These are phyloP conservation scores for Xylaria sp. DNA, from an alignment of 2,329 filamentous ascomycete genomes.

Conservation along the genomic window DNA sequence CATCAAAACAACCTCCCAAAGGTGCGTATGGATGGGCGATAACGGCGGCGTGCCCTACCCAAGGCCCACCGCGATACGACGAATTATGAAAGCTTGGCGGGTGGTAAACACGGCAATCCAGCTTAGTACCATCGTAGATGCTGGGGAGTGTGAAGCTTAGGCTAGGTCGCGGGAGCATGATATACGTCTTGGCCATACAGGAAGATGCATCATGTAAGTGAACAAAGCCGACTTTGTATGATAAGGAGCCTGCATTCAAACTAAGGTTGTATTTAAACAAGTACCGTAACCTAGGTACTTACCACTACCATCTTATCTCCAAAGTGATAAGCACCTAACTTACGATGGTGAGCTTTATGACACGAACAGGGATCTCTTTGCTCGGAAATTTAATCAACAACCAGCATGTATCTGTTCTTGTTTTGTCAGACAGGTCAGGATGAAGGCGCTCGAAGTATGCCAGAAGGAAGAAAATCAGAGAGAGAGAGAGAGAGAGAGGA, in stretches of 20 bases:
- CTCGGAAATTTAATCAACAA: too few species aligned
- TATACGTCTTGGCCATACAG: neutral
- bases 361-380: too few species aligned
- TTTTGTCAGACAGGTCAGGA: too few species aligned
- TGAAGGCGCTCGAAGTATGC: too few species aligned
- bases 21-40: constrained; percentile 93
- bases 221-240: neutral
- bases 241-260: too few species aligned
- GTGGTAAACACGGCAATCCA: constrained; percentile 88
- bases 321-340: neutral
- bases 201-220: constrained; percentile 33
- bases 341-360: too few species aligned
- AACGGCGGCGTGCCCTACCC: constrained; percentile 62
- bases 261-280: too few species aligned
- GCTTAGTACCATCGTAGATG: constrained; percentile 77
- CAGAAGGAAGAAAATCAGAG: neutral
- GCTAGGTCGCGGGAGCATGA: constrained; percentile 67
- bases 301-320: neutral
- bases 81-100: constrained; percentile 59
- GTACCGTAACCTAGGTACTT: too few species aligned
- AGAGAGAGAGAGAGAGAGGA: too few species aligned
- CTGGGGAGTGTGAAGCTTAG: constrained; percentile 84
- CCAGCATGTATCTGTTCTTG: too few species aligned
- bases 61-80: constrained; percentile 49
- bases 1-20: constrained; percentile 86